A percentile compares a stretch with the other conserved stretches of the same genome.
Conservation (phyloP, 768 basidiomycete species). For the Pisolithus sp. region DNA sequence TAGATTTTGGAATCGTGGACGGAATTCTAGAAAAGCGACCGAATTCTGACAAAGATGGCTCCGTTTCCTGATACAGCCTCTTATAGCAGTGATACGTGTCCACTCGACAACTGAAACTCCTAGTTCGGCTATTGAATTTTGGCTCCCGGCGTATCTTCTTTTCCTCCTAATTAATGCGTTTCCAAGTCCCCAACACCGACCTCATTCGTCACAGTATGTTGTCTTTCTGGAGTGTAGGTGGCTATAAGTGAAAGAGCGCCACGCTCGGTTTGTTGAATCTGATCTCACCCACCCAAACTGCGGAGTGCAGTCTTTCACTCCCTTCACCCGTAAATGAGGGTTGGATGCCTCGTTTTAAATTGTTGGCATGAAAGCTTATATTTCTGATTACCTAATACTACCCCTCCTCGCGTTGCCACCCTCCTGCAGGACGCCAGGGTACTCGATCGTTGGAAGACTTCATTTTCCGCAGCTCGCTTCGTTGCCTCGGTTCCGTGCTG, state of each 20-base stretch:
- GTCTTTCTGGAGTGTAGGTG: background rate
- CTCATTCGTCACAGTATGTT: background rate
- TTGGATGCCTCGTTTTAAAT: conserved; percentile 9
- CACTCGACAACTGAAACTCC: conserved; percentile 3
- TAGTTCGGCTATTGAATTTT: conserved; percentile 5
- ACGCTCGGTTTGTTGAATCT: background rate
- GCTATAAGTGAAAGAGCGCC: background rate
- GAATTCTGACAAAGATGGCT: conserved; percentile 35
- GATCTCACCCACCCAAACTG: conserved; percentile 25
- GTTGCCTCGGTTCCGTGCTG: background rate
- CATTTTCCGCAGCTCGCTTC: background rate
- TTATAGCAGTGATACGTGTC: background rate
- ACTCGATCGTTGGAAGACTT: background rate
- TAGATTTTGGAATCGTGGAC: conserved; percentile 90
- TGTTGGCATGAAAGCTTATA: conserved; percentile 11
- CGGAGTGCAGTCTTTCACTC: conserved; percentile 16
- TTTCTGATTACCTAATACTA: conserved; percentile 15
- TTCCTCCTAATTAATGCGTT: too few relatives aligned
- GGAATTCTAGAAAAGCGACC: conserved; percentile 81
- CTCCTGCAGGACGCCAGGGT: background rate
- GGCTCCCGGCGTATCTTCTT: background rate
- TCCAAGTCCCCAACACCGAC: too few relatives aligned
- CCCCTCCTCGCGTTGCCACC: conserved; percentile 3
- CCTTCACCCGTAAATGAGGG: background rate
- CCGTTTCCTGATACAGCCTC: conserved; percentile 12